Base-by-base conservation (phyloP, 805 yeast species). In the Scheffersomyces lignosus region DNA sequence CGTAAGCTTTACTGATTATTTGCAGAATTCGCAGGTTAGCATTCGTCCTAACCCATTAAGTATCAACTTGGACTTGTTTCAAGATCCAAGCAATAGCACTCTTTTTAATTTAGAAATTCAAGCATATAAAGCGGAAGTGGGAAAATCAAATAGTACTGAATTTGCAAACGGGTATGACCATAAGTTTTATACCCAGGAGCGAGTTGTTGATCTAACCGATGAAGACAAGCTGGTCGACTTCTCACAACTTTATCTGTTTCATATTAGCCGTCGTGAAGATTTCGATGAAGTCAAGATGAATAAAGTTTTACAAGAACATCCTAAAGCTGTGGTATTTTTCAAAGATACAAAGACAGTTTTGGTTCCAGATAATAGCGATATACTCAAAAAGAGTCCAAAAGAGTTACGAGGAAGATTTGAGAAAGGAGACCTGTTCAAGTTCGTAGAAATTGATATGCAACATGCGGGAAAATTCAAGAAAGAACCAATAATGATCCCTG, bases 301-400 rank as follows among this genome's bases (percentile, higher is more conserved):
- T 15, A 34, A 45, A 31, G 24, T 52, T 8, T 13, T 45, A 15
- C 13, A 31, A n/a, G 39, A 39, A 9, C 31, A 39, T 14, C 51
- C 49, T 5, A 39, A 37, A 15, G 33, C 37, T 29, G 40, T 48
- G 7, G 34, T 51, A 10, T 4, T 36, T 8, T 48, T 52, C 37
- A 45, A 39, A 24, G 57, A 52, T 35, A 40, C 53, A 2, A 36
- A 38, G 14, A 49, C 56, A 1, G 31, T 44, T 5, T 34, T 52
- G 15, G 47, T 46, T 10, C 54, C 56, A 4, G 40, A 29, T 20
- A 36, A 38, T 8, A 13, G 14, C 12, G 38, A 27, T 9, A 41
- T 39, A 8, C 17, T 44, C 5, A 29, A 20, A 2, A 25, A 6
- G 10, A 14, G 13, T 5, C 28, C 31, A 10, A 31, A 28, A n/a